Evolutionary conservation across 495 filamentous ascomycete species (phyloP).

Genomic region (Podospora tetraspora): DNA sequence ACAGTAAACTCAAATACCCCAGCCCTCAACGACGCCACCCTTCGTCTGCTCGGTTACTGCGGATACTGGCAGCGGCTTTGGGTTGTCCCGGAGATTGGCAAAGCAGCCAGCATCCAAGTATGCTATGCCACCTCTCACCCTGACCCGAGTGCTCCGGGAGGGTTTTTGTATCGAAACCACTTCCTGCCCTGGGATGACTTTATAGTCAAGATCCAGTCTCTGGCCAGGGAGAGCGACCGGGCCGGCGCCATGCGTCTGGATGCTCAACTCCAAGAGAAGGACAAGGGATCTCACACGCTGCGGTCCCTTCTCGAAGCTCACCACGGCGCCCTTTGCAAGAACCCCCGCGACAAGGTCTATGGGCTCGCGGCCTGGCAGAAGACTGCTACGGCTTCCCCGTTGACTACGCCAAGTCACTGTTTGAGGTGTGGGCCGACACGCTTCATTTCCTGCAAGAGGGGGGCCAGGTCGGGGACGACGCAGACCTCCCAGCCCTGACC

Average conservation of each 20-base stretch:
- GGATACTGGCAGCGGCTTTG: conserved; percentile 13
- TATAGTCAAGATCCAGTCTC: background rate
- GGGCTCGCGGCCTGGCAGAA: conserved; percentile 13
- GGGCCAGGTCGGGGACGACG: background rate
- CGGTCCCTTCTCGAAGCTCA: conserved; percentile 7
- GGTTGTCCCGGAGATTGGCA: conserved; percentile 11
- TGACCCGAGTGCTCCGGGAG: background rate
- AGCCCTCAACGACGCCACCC: background rate
- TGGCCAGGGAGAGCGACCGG: background rate
- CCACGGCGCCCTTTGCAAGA: background rate
- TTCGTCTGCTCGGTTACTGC: background rate
- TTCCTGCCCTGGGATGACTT: background rate
- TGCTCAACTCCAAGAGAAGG: conserved; percentile 1
- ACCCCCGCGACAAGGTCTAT: conserved; percentile 14
- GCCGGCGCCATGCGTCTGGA: background rate
- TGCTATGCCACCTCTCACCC: background rate
- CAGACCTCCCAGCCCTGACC: background rate
- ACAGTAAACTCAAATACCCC: background rate
- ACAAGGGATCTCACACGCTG: conserved; percentile 7
- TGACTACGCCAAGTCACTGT: conserved; percentile 13
- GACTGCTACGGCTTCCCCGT: conserved; percentile 12
- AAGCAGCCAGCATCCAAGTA: conserved; percentile 2
- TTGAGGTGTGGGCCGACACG: conserved; percentile 15
- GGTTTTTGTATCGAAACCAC: background rate
- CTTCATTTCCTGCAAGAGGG: background rate